Evolutionary conservation across 1,139 yeast genomes (phyloP).

Genomic region (Hyphopichia khmerensis): DNA sequence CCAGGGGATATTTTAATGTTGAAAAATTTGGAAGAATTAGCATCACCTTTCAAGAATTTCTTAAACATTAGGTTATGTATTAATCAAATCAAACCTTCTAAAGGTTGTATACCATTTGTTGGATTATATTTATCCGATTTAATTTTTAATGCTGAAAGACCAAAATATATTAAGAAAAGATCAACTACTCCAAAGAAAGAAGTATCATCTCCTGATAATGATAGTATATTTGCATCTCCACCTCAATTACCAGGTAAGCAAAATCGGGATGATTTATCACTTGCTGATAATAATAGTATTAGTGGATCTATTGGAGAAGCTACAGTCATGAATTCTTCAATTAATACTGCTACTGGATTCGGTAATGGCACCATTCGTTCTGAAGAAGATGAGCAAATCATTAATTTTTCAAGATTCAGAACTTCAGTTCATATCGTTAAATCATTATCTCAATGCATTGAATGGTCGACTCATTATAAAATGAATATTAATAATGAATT

Average conservation of each 20-base stretch:
- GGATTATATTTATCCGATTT: conserved; percentile 84
- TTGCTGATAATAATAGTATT: conserved; percentile 8
- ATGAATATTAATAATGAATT: conserved; percentile 54
- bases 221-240: conserved; percentile 1
- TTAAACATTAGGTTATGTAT: conserved; percentile 62
- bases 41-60: conserved; percentile 68
- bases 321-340: conserved; percentile 1
- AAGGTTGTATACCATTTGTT: conserved; percentile 87
- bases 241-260: conserved; percentile 3
- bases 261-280: conserved; percentile 10
- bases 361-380: background rate
- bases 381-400: conserved; percentile 39
- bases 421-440: conserved; percentile 78
- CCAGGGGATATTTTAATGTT: conserved; percentile 60
- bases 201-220: conserved; percentile 1
- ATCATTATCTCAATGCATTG: conserved; percentile 76
- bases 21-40: conserved; percentile 62
- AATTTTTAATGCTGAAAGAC: conserved; percentile 75
- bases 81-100: conserved; percentile 60
- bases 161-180: conserved; percentile 35
- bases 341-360: conserved; percentile 1
- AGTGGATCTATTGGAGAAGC: conserved; percentile 3
- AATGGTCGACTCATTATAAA: conserved; percentile 73
- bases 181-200: background rate
- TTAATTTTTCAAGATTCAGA: conserved; percentile 78